A percentile compares a stretch with the other conserved stretches of the same genome.
These are phyloP conservation scores for Colletotrichum destructivum DNA, from an alignment of 2,329 filamentous ascomycete genomes.

Conservation along the genomic window DNA sequence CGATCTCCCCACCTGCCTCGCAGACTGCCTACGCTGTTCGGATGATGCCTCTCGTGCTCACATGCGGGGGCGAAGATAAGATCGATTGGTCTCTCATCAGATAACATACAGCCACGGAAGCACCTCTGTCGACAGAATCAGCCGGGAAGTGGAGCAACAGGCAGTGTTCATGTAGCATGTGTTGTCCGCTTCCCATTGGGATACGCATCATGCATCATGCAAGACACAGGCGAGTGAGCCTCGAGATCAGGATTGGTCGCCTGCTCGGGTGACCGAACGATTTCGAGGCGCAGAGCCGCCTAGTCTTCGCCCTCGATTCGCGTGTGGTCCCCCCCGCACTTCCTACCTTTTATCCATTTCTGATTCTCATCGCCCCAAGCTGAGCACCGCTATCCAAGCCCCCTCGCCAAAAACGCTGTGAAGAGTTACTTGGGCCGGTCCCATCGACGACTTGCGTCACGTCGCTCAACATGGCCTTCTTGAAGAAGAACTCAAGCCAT, in stretches of 20 bases:
- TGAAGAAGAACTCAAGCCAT: background rate
- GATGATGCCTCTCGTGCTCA: background rate
- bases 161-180: constrained; percentile 27
- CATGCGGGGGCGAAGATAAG: background rate
- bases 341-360: background rate
- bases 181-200: constrained; percentile 23
- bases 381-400: constrained; percentile 2
- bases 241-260: constrained; percentile 7
- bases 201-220: constrained; percentile 29
- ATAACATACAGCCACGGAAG: background rate
- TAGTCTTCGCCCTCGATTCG: background rate
- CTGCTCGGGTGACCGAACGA: background rate
- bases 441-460: too few species aligned
- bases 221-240: background rate
- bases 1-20: constrained; percentile 3
- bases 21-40: background rate
- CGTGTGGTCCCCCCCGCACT: background rate
- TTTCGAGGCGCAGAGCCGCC: constrained; percentile 12
- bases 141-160: constrained; percentile 8
- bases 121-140: constrained; percentile 15
- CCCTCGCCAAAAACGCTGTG: constrained; percentile 17
- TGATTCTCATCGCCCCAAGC: background rate
- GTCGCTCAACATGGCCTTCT: background rate
- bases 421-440: background rate
- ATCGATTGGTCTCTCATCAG: background rate